Base-by-base conservation (phyloP, 2,329 filamentous ascomycete species). In the Alternaria panax region DNA sequence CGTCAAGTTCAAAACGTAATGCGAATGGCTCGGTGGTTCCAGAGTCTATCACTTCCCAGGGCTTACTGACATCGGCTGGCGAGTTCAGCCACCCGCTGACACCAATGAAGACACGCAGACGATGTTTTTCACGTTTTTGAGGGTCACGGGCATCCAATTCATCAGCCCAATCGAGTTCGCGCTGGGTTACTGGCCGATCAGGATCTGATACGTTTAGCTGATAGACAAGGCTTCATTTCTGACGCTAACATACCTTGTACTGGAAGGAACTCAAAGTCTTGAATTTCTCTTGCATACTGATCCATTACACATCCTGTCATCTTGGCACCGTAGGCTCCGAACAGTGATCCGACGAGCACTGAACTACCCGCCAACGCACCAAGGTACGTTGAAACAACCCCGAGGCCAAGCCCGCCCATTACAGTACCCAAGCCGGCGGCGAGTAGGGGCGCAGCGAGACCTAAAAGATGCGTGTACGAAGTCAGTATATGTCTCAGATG, bases 251-350 rank as follows among this genome's bases (percentile, higher is more conserved):
- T 64, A 74, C 80, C 87, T 79, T 54, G 83, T 16, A 96, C 80
- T 0, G 92, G 91, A n/a, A 97, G 79, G 67, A 98, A 91, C 1
- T 88, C 92, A 78, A 97, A 96, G 73, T 97, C 93, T 67, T 92
- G 87, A 7, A 97, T 89, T 64, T 96, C 92, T 67, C 88, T 88
- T 7, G 90, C 86, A 75, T 95, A 96, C 24, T 89, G 84, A 64
- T 96, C 91, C 83, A 97, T 90, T 84, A 94, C 90, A 73, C 92
- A 89, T 52, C 88, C 87, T 0, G 90, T 91, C 83, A 96, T 93
- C 45, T 90, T 87, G 2, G 89, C 88, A 47, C 91, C 91, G 74
- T 96, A 97, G 22, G 95, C 91, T 7, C 94, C 94, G 72, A 98
- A 97, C 41, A 98, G 81, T 40, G 90, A 87, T 11, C 93, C 94